Evolutionary conservation across 331 rosid genomes (phyloP).

Genomic region (Malus hybrid): DNA sequence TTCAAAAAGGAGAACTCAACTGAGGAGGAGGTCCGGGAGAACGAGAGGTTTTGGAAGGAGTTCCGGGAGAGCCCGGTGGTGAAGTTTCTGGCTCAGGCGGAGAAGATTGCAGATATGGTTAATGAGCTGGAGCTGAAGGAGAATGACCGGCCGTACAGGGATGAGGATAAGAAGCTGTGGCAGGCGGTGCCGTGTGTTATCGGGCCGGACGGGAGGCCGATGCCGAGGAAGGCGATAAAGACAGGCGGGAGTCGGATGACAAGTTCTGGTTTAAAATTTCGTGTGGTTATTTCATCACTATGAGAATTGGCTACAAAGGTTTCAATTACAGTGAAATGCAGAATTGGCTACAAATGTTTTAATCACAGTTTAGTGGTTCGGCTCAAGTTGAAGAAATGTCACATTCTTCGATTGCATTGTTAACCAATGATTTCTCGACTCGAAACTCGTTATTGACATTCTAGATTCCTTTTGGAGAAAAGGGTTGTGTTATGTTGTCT

Average conservation of each 20-base stretch:
- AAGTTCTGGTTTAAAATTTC: conserved; percentile 40
- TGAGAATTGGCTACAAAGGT: not conserved
- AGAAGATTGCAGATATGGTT: conserved; percentile 40
- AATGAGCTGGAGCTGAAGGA: conserved; percentile 56
- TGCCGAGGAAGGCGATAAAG: conserved; percentile 71
- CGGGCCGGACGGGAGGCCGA: conserved; percentile 82
- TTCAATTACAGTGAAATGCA: too few species aligned
- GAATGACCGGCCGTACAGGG: conserved; percentile 52
- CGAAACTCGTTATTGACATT: not conserved
- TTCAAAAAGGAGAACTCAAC: conserved; percentile 57
- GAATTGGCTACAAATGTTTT: too few species aligned
- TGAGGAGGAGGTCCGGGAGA: conserved; percentile 49
- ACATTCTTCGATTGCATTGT: not conserved
- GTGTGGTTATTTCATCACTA: not conserved
- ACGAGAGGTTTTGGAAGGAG: conserved; percentile 42
- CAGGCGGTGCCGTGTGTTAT: conserved; percentile 48
- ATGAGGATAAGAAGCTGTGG: conserved; percentile 68
- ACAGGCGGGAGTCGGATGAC: conserved; percentile 33
- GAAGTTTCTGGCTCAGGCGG: conserved; percentile 50
- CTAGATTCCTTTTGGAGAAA: not conserved
- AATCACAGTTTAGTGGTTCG: not conserved
- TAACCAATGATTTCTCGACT: not conserved
- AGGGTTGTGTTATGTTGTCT: not conserved
- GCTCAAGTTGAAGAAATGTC: not conserved
- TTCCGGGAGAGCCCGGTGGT: conserved; percentile 46